Evolutionary conservation across 768 basidiomycete species (phyloP).

Genomic region (Tephrocybe sp.): DNA sequence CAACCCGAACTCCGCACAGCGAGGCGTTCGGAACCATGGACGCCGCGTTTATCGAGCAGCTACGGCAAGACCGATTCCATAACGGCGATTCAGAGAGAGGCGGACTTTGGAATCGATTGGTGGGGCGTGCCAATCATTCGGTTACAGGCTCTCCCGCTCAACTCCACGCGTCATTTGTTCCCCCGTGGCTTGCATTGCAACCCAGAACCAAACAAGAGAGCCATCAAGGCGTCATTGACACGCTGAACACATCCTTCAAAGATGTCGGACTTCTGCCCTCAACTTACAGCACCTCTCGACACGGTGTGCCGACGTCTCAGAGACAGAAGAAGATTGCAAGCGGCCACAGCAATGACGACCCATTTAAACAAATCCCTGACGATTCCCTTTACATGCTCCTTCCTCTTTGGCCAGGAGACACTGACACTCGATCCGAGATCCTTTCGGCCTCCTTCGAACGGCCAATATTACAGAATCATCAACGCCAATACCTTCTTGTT

Average conservation of each 20-base stretch:
- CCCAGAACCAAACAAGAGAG: conserved; percentile 68
- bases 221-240: conserved; percentile 65
- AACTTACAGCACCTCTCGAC: conserved; percentile 30
- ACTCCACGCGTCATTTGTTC: conserved; percentile 31
- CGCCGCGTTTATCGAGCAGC: conserved; percentile 49
- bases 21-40: conserved; percentile 64
- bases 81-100: conserved; percentile 22
- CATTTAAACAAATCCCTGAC: conserved; percentile 62
- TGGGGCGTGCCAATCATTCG: conserved; percentile 17
- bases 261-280: conserved; percentile 78
- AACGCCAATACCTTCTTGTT: conserved; percentile 73
- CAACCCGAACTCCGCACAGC: conserved; percentile 57
- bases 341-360: conserved; percentile 30
- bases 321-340: conserved; percentile 31
- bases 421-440: conserved; percentile 43
- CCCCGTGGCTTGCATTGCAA: conserved; percentile 67
- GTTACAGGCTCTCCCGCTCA: conserved; percentile 20
- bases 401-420: conserved; percentile 82
- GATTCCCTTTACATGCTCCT: conserved; percentile 82
- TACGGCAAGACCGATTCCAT: conserved; percentile 27
- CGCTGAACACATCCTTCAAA: conserved; percentile 74
- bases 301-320: conserved; percentile 20
- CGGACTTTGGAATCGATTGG: conserved; percentile 25
- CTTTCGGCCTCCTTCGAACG: conserved; percentile 26
- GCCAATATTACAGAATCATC: conserved; percentile 44